phyloP scores from a whole-genome alignment of 805 yeast species.

The Hanseniaspora jakobsenii region DNA sequence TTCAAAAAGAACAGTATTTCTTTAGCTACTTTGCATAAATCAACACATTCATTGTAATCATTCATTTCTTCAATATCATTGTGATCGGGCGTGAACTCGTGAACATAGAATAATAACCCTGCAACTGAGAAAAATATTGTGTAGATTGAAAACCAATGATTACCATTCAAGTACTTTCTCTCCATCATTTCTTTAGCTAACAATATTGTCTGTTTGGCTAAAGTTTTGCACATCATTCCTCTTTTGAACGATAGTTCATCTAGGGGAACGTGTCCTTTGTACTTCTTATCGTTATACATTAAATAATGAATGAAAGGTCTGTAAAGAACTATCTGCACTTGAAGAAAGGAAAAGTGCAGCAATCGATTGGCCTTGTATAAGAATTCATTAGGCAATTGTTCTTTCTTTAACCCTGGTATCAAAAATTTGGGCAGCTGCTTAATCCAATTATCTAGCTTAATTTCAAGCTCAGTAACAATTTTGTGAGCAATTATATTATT shows the following conservation, averaged over 20 bases:
- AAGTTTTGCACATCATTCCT: conserved; percentile 74
- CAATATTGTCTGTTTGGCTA: conserved; percentile 68
- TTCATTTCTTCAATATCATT: conserved; percentile 33
- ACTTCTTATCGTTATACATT: conserved; percentile 39
- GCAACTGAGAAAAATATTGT: conserved; percentile 89
- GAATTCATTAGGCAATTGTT: conserved; percentile 26
- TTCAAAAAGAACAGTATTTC: conserved; percentile 58
- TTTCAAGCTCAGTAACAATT: conserved; percentile 58
- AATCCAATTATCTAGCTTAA: conserved; percentile 62
- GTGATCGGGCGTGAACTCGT: conserved; percentile 33
- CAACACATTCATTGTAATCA: conserved; percentile 47
- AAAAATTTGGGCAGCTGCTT: conserved; percentile 59
- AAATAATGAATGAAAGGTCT: conserved; percentile 73
- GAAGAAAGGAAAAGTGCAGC: conserved; percentile 60
- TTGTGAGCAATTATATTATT: conserved; percentile 28
- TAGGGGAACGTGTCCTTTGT: conserved; percentile 13
- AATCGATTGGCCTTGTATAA: conserved; percentile 54
- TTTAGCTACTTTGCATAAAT: conserved; percentile 74
- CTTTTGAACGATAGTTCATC: conserved; percentile 44
- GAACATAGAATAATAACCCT: conserved; percentile 70
- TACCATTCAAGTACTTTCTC: conserved; percentile 62
- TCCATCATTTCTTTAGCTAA: conserved; percentile 70
- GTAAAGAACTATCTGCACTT: conserved; percentile 73
- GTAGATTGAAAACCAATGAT: conserved; percentile 89
- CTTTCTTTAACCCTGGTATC: conserved; percentile 41